Evolutionary conservation across 495 filamentous ascomycete species (phyloP).

Genomic region (Trypethelium eluteriae): DNA sequence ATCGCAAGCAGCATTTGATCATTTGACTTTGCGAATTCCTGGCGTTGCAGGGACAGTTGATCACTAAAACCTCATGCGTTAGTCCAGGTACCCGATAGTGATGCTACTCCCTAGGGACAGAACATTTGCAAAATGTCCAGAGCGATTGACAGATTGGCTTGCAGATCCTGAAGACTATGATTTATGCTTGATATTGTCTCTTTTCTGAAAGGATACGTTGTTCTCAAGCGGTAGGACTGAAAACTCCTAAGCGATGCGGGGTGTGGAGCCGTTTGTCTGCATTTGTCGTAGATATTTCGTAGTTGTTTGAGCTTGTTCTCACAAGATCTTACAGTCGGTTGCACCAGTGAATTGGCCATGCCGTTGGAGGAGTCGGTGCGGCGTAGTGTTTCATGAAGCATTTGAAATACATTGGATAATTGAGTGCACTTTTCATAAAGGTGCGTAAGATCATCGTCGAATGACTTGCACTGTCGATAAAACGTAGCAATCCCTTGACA

Average conservation of each 20-base stretch:
- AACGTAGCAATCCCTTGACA: background rate
- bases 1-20: too few species aligned
- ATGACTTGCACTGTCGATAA: background rate
- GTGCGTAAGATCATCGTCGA: slow-evolving; percentile 1
- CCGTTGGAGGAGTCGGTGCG: background rate
- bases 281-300: background rate
- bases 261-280: background rate
- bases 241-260: background rate
- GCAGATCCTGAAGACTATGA: background rate
- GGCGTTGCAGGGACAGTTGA: too few species aligned
- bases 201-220: background rate
- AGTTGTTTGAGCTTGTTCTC: background rate
- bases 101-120: too few species aligned
- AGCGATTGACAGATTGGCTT: background rate
- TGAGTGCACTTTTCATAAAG: background rate
- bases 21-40: background rate
- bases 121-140: background rate
- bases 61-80: too few species aligned
- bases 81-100: too few species aligned
- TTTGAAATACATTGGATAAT: background rate
- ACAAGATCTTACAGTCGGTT: background rate
- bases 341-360: background rate
- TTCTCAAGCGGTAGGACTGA: background rate
- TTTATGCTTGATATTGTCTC: background rate
- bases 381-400: background rate